Percentiles rank a stretch among this genome's conserved stretches.
Conservation (phyloP, 192 early-diverging fungal genomes). For the Podila verticillata region DNA sequence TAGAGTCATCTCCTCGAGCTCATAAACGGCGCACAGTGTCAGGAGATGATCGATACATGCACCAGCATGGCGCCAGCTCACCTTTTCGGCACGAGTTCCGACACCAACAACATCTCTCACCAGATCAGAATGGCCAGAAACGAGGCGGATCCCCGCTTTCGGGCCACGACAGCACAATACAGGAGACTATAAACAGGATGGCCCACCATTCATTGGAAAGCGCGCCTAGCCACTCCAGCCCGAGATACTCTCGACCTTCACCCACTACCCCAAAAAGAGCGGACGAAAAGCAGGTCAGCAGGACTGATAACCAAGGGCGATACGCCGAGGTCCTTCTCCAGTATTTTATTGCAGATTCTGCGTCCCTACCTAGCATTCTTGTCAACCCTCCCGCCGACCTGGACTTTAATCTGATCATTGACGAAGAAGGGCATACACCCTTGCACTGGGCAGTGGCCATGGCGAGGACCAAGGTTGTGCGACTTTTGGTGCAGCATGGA, state of each 20-base stretch:
- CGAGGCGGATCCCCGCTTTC: neutral
- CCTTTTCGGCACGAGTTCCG: constrained; percentile 8
- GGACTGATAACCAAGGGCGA: constrained; percentile 5
- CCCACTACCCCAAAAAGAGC: no score
- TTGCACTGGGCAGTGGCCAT: constrained; percentile 97
- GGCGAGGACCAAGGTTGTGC: constrained; percentile 78
- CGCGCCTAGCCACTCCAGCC: no score
- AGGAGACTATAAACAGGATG: no score
- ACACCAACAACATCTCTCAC: neutral
- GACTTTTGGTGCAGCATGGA: constrained; percentile 78
- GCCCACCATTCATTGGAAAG: no score
- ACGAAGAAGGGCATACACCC: constrained; percentile 95
- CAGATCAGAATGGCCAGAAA: neutral
- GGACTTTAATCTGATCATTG: constrained; percentile 87
- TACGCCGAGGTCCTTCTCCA: constrained; percentile 47
- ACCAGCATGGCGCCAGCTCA: constrained; percentile 15
- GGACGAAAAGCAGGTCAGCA: neutral
- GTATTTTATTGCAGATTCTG: constrained; percentile 57
- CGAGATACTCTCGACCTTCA: no score
- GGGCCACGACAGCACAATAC: no score
- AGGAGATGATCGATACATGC: constrained; percentile 39
- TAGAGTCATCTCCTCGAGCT: constrained; percentile 18
- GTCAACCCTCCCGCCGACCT: constrained; percentile 67
- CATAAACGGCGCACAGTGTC: constrained; percentile 31
- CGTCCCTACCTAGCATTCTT: constrained; percentile 63